These are phyloP conservation scores for Tylopilus sp. DNA, from an alignment of 1,284 basidiomycete genomes.

Conservation along the genomic window DNA sequence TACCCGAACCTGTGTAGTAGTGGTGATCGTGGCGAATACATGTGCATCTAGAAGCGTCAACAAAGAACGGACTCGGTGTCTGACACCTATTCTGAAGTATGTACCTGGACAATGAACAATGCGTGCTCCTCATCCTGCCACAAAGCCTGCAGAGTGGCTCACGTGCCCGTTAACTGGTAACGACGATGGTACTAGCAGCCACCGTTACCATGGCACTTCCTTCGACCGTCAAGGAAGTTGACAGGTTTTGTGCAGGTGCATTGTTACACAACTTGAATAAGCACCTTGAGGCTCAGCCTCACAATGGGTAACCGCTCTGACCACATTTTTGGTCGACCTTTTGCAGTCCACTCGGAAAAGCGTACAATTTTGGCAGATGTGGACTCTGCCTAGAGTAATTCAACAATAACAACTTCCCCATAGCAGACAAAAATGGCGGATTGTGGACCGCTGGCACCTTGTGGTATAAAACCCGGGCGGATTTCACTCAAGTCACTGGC, in stretches of 20 bases:
- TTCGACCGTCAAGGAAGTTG: not conserved
- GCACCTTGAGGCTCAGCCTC: not conserved
- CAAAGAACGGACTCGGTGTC: too few relatives aligned
- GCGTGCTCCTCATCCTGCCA: too few relatives aligned
- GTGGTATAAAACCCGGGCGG: slow-evolving; percentile 28
- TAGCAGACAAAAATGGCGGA: slow-evolving; percentile 21
- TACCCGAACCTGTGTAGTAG: too few relatives aligned
- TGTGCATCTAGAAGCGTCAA: too few relatives aligned
- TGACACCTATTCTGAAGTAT: too few relatives aligned
- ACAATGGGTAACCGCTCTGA: slow-evolving; percentile 2
- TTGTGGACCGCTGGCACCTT: slow-evolving; percentile 3
- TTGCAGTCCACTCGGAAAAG: slow-evolving; percentile 2
- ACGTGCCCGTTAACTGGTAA: too few relatives aligned
- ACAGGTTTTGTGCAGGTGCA: slow-evolving; percentile 5
- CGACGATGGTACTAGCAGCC: too few relatives aligned
- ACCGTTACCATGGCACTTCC: not conserved
- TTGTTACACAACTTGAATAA: slow-evolving; percentile 1
- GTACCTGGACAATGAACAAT: too few relatives aligned
- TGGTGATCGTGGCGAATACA: too few relatives aligned
- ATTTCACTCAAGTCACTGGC: slow-evolving; percentile 4
- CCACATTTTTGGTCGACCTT: not conserved
- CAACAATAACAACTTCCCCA: slow-evolving; percentile 30
- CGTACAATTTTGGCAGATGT: slow-evolving; percentile 6
- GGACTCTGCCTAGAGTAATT: slow-evolving; percentile 18
- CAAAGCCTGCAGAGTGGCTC: too few relatives aligned